Conservation (phyloP, 768 basidiomycete genomes). For the Podaxis sp. region DNA sequence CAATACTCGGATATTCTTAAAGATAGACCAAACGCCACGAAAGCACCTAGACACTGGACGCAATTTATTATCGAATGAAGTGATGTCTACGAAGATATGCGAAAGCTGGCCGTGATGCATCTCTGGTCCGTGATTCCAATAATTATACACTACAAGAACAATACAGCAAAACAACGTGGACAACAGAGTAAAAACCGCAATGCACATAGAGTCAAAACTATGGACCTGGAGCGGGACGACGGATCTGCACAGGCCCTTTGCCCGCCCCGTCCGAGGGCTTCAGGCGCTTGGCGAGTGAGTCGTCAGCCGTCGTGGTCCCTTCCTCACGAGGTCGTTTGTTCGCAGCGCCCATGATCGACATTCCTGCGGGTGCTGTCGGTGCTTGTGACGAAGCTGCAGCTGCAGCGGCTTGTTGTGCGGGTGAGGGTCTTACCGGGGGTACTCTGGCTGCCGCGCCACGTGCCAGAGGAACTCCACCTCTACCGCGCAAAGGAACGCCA, state of each 20-base stretch:
- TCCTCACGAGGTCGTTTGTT: constrained; percentile 63
- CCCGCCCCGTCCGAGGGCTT: constrained; percentile 44
- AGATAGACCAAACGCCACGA: not conserved
- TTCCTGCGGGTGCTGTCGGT: constrained; percentile 27
- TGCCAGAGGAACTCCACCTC: constrained; percentile 3
- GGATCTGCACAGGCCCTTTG: constrained; percentile 16
- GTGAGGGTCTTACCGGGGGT: constrained; percentile 8
- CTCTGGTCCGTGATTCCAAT: constrained; percentile 5
- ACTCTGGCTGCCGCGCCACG: constrained; percentile 11
- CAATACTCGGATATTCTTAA: not conserved
- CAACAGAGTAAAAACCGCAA: constrained; percentile 7
- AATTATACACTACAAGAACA: constrained; percentile 9
- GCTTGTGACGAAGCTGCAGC: constrained; percentile 21
- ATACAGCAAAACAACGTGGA: constrained; percentile 10
- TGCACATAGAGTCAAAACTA: constrained; percentile 11
- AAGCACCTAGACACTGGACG: not conserved
- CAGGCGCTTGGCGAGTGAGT: constrained; percentile 62
- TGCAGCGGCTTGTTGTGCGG: constrained; percentile 12
- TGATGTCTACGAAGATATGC: constrained; percentile 7
- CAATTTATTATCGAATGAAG: not conserved
- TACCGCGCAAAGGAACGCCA: constrained; percentile 2
- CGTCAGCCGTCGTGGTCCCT: constrained; percentile 34
- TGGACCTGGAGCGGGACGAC: constrained; percentile 16
- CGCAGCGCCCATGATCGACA: constrained; percentile 64
- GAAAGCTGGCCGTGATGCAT: not conserved